These are phyloP conservation scores for Talaromyces sp. DNA, from an alignment of 2,329 filamentous ascomycete genomes.

Conservation along the genomic window DNA sequence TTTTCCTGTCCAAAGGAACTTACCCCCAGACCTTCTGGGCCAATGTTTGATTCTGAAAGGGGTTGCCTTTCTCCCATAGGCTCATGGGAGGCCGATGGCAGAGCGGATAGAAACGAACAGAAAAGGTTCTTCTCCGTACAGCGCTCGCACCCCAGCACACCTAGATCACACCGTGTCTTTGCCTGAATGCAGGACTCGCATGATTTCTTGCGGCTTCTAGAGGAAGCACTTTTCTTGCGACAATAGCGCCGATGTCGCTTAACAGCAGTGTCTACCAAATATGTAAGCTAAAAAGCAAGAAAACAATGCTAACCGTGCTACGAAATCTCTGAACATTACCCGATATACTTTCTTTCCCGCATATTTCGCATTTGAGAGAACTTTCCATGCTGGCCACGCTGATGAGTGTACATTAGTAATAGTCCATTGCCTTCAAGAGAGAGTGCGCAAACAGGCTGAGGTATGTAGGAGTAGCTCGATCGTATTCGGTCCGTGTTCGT, in stretches of 20 bases:
- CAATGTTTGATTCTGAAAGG: background rate
- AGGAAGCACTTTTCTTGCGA: background rate
- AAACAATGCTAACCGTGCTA: background rate
- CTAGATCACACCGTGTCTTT: background rate
- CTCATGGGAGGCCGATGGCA: background rate
- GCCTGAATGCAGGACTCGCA: background rate
- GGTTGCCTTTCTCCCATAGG: background rate
- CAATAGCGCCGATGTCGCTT: background rate
- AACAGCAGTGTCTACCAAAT: background rate
- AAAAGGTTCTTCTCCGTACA: background rate
- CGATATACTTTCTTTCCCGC: background rate
- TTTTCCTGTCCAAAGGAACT: background rate
- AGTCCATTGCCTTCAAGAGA: too few species aligned
- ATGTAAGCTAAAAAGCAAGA: background rate
- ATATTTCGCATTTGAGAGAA: background rate
- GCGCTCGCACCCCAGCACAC: background rate
- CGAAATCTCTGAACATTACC: background rate
- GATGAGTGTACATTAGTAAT: too few species aligned
- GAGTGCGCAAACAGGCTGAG: too few species aligned
- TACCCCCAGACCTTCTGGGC: background rate
- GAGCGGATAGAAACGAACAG: background rate
- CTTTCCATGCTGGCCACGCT: background rate
- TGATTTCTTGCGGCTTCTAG: background rate
- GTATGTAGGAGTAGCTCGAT: background rate
- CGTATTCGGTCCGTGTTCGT: too few species aligned